Conservation (phyloP, 2,329 filamentous ascomycete genomes). For the Cladosporium sp. region DNA sequence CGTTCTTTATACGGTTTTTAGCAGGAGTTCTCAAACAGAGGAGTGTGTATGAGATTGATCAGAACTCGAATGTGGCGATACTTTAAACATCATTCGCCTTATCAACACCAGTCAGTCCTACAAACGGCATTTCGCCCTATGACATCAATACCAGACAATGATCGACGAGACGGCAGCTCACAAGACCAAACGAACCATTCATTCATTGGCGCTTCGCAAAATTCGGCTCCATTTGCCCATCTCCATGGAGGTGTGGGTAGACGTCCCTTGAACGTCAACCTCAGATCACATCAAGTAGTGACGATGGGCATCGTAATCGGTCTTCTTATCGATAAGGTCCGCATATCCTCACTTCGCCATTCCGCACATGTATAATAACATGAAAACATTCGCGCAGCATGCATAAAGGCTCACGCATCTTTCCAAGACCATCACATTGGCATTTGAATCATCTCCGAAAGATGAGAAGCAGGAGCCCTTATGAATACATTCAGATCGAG, state of each 20-base stretch:
- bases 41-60: neutral
- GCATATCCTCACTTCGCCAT: fast-evolving
- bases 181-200: neutral
- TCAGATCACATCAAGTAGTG: neutral
- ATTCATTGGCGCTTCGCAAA: neutral
- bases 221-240: neutral
- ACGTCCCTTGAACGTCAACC: neutral
- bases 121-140: neutral
- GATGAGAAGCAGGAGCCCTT: neutral
- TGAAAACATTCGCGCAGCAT: neutral
- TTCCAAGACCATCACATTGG: neutral
- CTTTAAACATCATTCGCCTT: neutral
- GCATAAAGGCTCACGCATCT: no score
- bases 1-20: neutral
- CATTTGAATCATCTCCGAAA: neutral
- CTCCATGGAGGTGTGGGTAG: neutral
- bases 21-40: neutral
- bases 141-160: neutral
- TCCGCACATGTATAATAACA: no score
- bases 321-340: neutral
- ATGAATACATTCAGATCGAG: neutral
- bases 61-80: neutral
- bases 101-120: neutral
- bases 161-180: neutral
- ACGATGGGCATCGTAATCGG: neutral